These are phyloP conservation scores for Fraxinus xanthoxyloides DNA, from an alignment of 305 asterid species.

Conservation along the genomic window DNA sequence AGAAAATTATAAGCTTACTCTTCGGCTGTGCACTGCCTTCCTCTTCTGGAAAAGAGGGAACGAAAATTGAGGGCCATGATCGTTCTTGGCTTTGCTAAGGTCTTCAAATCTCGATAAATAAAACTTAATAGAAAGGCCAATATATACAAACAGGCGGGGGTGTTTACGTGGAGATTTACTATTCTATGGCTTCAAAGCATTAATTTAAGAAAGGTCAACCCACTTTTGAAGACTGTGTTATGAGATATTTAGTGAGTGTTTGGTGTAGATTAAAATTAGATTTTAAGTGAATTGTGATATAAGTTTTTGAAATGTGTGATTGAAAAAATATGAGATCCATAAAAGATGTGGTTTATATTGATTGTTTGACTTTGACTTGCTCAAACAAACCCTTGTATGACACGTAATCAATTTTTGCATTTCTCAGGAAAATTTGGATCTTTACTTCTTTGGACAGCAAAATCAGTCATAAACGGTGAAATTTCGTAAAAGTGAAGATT, in stretches of 20 bases:
- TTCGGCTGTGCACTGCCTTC: conserved; percentile 13
- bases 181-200: not conserved
- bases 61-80: conserved; percentile 40
- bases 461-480: not conserved
- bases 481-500: not conserved
- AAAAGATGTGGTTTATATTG: too few relatives aligned
- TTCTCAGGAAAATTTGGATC: not conserved
- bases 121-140: not conserved
- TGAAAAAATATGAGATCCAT: too few relatives aligned
- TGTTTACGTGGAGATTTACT: not conserved
- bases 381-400: too few relatives aligned
- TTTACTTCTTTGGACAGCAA: too few relatives aligned
- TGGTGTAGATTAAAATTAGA: too few relatives aligned
- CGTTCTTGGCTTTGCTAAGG: conserved; percentile 21
- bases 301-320: too few relatives aligned
- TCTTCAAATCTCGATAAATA: not conserved
- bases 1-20: conserved; percentile 22
- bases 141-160: not conserved
- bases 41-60: conserved; percentile 33
- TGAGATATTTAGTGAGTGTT: not conserved
- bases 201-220: not conserved
- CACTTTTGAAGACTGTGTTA: not conserved
- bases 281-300: too few relatives aligned
- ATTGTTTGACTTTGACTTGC: too few relatives aligned
- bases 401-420: not conserved